A percentile compares a stretch with the other conserved stretches of the same genome.
phyloP scores from a whole-genome alignment of 2,329 filamentous ascomycete species.

The Penicillium nordicum region DNA sequence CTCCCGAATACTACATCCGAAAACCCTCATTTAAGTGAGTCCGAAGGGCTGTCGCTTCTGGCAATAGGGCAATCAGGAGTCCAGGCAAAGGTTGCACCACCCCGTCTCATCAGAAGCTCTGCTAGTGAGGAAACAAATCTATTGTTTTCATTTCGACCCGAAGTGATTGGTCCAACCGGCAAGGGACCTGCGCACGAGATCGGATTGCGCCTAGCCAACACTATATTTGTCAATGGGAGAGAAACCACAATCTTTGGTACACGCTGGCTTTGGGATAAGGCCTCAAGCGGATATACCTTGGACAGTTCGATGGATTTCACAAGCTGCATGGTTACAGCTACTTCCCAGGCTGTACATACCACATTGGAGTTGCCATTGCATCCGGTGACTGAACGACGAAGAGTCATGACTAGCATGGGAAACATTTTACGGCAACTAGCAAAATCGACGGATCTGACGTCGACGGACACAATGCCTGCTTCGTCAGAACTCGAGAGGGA shows the following conservation, averaged over 20 bases:
- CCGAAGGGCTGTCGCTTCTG: conserved; percentile 37
- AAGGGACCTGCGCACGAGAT: conserved; percentile 28
- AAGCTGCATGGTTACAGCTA: conserved; percentile 29
- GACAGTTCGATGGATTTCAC: conserved; percentile 30
- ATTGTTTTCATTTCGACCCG: conserved; percentile 25
- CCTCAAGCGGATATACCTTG: conserved; percentile 22
- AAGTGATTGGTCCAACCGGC: background rate
- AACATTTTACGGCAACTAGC: conserved; percentile 43
- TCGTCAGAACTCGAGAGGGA: conserved; percentile 42
- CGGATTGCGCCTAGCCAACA: conserved; percentile 42
- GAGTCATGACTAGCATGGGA: conserved; percentile 42
- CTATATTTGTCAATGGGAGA: conserved; percentile 42
- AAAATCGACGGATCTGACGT: conserved; percentile 29
- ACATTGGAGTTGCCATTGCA: conserved; percentile 33
- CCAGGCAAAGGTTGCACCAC: conserved; percentile 28
- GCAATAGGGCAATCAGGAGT: conserved; percentile 25
- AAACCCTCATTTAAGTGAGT: conserved; percentile 15
- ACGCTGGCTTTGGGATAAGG: conserved; percentile 31
- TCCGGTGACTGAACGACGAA: conserved; percentile 37
- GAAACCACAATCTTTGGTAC: conserved; percentile 40
- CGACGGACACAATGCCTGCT: conserved; percentile 35
- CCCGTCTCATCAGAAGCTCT: conserved; percentile 29
- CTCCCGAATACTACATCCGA: conserved; percentile 24
- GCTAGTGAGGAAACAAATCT: conserved; percentile 34
- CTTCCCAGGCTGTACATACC: conserved; percentile 14